These are phyloP conservation scores for Penicillium malachiteum DNA, from an alignment of 495 filamentous ascomycete species.

Conservation along the genomic window DNA sequence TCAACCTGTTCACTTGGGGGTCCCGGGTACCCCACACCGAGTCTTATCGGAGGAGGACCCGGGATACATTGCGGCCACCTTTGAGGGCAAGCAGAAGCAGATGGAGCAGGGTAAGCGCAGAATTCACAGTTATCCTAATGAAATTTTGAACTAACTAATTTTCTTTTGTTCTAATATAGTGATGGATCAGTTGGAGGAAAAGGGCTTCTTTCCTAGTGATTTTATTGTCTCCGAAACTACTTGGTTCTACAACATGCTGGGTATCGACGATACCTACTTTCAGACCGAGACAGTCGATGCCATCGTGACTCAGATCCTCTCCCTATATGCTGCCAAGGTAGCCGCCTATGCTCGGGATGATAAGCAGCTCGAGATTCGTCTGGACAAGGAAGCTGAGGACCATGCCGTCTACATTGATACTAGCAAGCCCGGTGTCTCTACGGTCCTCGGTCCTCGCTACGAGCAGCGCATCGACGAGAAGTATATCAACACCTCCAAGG, in stretches of 20 bases:
- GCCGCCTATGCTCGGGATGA: slow-evolving; percentile 93
- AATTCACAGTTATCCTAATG: neutral
- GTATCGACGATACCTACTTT: slow-evolving; percentile 99
- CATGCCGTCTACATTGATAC: slow-evolving; percentile 99
- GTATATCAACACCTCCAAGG: slow-evolving; percentile 74
- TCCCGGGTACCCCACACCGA: slow-evolving; percentile 62
- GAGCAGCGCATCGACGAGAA: slow-evolving; percentile 93
- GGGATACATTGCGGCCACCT: slow-evolving; percentile 92
- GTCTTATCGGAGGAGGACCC: slow-evolving; percentile 87
- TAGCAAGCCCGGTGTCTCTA: slow-evolving; percentile 78
- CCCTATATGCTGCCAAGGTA: slow-evolving; percentile 94
- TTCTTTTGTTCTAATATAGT: slow-evolving; percentile 37
- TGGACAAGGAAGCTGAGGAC: slow-evolving; percentile 92
- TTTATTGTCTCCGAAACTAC: slow-evolving; percentile 81
- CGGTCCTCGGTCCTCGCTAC: slow-evolving; percentile 76
- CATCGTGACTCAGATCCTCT: slow-evolving; percentile 91
- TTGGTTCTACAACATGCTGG: slow-evolving; percentile 97
- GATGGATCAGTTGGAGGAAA: slow-evolving; percentile 71
- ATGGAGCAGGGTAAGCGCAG: slow-evolving; percentile 74
- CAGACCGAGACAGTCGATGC: slow-evolving; percentile 84
- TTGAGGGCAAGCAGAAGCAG: slow-evolving; percentile 90
- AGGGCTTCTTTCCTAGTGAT: slow-evolving; percentile 80
- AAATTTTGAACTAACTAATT: neutral
- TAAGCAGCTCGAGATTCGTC: slow-evolving; percentile 85
- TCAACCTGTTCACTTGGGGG: slow-evolving; percentile 83